phyloP scores from a whole-genome alignment of 257 asterid species.

The Primulina tabacum region DNA sequence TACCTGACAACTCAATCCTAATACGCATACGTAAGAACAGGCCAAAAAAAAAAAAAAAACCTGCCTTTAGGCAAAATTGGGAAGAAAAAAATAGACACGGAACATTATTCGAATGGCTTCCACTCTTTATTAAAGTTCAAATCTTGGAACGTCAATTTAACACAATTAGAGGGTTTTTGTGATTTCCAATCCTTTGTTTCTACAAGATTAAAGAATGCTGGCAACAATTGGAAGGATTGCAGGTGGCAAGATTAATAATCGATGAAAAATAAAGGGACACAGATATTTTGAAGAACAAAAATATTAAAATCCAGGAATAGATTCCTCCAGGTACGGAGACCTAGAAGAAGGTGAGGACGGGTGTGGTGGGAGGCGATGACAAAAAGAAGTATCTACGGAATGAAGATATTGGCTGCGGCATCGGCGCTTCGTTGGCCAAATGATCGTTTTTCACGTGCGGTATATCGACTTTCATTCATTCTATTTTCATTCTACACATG shows the following conservation, averaged over 20 bases:
- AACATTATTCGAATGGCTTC: constrained; percentile 28
- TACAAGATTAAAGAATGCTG: constrained; percentile 21
- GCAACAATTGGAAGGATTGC: constrained; percentile 28
- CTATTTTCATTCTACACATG: background rate
- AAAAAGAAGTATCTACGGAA: constrained; percentile 3
- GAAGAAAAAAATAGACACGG: constrained; percentile 5
- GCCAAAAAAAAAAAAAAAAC: background rate
- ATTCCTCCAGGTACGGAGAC: constrained; percentile 25
- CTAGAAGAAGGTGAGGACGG: constrained; percentile 20
- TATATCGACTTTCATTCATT: background rate
- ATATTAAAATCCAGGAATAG: constrained; percentile 10
- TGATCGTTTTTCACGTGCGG: constrained; percentile 16
- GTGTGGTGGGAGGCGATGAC: background rate
- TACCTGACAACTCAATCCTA: constrained; percentile 10
- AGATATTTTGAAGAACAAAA: background rate
- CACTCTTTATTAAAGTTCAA: constrained; percentile 12
- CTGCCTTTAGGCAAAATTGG: constrained; percentile 24
- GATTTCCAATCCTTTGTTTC: constrained; percentile 17
- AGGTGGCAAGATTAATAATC: background rate
- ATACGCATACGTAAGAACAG: constrained; percentile 4
- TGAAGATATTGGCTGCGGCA: constrained; percentile 4
- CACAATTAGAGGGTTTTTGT: constrained; percentile 13
- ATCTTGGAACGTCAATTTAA: constrained; percentile 3
- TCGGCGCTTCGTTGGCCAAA: constrained; percentile 9
- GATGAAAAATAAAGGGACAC: background rate